These are phyloP conservation scores for Canna indica DNA, from an alignment of 176 grass and related monocot genomes.

Conservation along the genomic window DNA sequence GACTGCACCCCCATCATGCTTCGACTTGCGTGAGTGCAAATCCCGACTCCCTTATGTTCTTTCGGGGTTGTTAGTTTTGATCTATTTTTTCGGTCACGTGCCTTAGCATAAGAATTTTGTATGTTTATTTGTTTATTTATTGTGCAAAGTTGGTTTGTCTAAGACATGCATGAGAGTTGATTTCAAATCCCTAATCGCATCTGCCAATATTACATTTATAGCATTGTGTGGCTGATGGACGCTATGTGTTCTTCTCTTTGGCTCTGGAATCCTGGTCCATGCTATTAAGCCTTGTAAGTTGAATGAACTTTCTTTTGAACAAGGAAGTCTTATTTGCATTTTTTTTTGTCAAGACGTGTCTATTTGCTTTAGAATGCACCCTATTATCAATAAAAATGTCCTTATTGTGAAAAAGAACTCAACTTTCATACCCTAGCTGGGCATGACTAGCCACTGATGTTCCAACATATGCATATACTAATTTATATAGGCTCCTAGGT, in stretches of 20 bases:
- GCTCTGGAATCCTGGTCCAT: background rate
- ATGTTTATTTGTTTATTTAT: too few relatives aligned
- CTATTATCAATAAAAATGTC: background rate
- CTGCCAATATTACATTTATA: background rate
- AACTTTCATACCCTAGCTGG: background rate
- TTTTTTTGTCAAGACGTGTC: background rate
- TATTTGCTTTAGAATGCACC: background rate
- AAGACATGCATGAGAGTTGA: too few relatives aligned
- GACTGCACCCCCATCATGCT: slow-evolving; percentile 97
- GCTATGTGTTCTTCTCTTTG: background rate
- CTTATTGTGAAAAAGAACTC: background rate
- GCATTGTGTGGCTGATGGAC: background rate
- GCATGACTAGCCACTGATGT: background rate
- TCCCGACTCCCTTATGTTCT: background rate
- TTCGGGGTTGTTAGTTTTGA: too few relatives aligned
- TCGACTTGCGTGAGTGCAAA: slow-evolving; percentile 62
- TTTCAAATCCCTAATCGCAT: background rate
- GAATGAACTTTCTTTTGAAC: background rate
- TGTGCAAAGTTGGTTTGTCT: too few relatives aligned
- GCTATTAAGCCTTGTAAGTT: background rate
- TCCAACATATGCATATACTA: background rate
- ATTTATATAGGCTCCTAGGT: background rate
- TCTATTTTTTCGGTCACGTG: too few relatives aligned
- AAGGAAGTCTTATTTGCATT: background rate
- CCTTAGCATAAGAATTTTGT: too few relatives aligned